Evolutionary conservation across 2,329 filamentous ascomycete genomes (phyloP).

Genomic region (Myriosclerotinia curreyana): DNA sequence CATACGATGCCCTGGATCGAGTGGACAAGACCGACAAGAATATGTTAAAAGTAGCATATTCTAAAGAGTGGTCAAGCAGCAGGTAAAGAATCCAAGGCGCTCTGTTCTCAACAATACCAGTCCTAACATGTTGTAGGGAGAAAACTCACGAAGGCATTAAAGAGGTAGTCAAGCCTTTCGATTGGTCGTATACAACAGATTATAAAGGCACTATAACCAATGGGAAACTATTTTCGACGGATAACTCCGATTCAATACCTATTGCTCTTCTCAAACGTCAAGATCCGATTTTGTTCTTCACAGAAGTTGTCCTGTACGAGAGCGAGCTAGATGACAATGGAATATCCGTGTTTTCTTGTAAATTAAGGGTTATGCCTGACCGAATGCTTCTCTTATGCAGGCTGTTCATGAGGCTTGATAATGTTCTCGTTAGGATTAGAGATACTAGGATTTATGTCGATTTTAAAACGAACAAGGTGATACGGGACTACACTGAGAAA

Average conservation of each 20-base stretch:
- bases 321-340: slow-evolving; percentile 98
- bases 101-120: background rate
- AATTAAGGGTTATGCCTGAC: slow-evolving; percentile 88
- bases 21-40: slow-evolving; percentile 91
- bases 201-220: slow-evolving; percentile 69
- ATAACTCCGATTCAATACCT: slow-evolving; percentile 57
- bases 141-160: slow-evolving; percentile 82
- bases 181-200: slow-evolving; percentile 94
- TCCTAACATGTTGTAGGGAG: slow-evolving; percentile 52
- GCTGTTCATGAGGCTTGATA: slow-evolving; percentile 90
- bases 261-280: slow-evolving; percentile 81
- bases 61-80: slow-evolving; percentile 71
- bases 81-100: slow-evolving; percentile 24
- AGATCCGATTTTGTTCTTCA: slow-evolving; percentile 94
- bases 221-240: slow-evolving; percentile 33
- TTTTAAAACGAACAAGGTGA: slow-evolving; percentile 73
- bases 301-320: slow-evolving; percentile 94
- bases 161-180: slow-evolving; percentile 91
- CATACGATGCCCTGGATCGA: slow-evolving; percentile 79
- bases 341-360: slow-evolving; percentile 84
- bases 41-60: slow-evolving; percentile 93
- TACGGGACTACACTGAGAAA: slow-evolving; percentile 85
- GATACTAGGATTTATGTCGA: slow-evolving; percentile 93
- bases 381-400: slow-evolving; percentile 80
- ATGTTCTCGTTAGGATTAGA: slow-evolving; percentile 80